Evolutionary conservation across 75 land plant genomes (phyloP).

Genomic region (Picea sitchensis): DNA sequence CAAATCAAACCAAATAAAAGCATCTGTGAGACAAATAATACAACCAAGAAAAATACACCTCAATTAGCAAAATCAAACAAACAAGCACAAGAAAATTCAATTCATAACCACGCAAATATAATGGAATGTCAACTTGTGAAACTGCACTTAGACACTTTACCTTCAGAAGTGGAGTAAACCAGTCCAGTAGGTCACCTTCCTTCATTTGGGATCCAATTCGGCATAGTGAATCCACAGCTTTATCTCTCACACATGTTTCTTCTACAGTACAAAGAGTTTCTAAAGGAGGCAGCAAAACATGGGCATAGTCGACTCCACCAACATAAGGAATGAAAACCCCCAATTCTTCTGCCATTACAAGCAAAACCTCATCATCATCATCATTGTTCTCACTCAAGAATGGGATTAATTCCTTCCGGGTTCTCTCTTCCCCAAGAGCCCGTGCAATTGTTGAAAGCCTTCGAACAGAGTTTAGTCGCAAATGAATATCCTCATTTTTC

Average conservation of each 20-base stretch:
- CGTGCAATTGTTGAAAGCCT: constrained; percentile 56
- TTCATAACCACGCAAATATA: background rate
- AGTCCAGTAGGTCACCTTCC: constrained; percentile 43
- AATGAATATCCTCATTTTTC: constrained; percentile 58
- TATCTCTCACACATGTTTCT: constrained; percentile 53
- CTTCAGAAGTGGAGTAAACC: constrained; percentile 61
- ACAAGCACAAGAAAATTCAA: background rate
- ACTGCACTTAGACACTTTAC: constrained; percentile 12
- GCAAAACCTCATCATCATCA: constrained; percentile 55
- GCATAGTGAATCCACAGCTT: constrained; percentile 58
- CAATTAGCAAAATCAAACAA: background rate
- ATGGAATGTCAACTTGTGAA: background rate
- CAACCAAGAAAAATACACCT: background rate
- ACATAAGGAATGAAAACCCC: constrained; percentile 52
- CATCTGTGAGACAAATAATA: background rate
- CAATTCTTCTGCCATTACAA: constrained; percentile 63
- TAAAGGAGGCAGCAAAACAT: constrained; percentile 52
- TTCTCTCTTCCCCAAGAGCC: constrained; percentile 56
- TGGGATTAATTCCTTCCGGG: constrained; percentile 57
- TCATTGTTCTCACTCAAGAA: constrained; percentile 59
- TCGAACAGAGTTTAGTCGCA: constrained; percentile 55
- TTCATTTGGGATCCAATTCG: constrained; percentile 54
- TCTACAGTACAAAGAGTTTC: constrained; percentile 57
- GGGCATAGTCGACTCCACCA: constrained; percentile 53
- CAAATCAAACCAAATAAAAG: background rate